These are phyloP conservation scores for Hypocrella siamensis DNA, from an alignment of 2,329 filamentous ascomycete species.

Conservation along the genomic window DNA sequence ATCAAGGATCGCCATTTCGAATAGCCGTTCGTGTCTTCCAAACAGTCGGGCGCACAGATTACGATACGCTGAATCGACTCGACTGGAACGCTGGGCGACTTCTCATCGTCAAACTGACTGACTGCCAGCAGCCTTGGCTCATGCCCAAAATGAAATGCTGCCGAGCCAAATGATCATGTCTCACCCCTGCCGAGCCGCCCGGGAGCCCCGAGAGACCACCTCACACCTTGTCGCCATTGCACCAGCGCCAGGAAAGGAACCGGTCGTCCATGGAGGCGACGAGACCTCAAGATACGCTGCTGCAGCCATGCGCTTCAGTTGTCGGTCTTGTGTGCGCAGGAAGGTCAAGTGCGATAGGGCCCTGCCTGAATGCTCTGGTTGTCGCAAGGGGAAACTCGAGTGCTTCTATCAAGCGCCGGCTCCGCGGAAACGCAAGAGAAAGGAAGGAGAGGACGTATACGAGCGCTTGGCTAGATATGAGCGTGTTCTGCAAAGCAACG, in stretches of 20 bases:
- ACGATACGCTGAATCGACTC: too few species aligned
- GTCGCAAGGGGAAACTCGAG: conserved; percentile 12
- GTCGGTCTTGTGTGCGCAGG: conserved; percentile 11
- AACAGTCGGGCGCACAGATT: too few species aligned
- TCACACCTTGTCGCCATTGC: conserved; percentile 2
- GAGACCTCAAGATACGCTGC: background rate
- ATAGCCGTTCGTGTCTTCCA: too few species aligned
- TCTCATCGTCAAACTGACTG: too few species aligned
- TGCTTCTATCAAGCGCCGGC: conserved; percentile 24
- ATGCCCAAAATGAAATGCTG: background rate
- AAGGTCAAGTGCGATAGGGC: conserved; percentile 15
- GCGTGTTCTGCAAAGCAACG: conserved; percentile 17
- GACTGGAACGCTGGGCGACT: too few species aligned
- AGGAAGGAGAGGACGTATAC: conserved; percentile 13
- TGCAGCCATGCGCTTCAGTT: conserved; percentile 11
- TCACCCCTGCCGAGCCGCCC: too few species aligned
- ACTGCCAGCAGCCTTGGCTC: too few species aligned
- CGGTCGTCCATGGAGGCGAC: background rate
- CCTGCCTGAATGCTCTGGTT: conserved; percentile 10
- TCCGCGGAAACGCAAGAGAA: conserved; percentile 21
- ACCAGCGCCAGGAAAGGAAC: conserved; percentile 2
- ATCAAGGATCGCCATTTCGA: too few species aligned
- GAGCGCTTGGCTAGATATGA: conserved; percentile 24
- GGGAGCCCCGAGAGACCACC: background rate
- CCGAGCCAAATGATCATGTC: background rate